Evolutionary conservation across 768 basidiomycete genomes (phyloP).

Genomic region (Tubosaeta brunneosetosa): DNA sequence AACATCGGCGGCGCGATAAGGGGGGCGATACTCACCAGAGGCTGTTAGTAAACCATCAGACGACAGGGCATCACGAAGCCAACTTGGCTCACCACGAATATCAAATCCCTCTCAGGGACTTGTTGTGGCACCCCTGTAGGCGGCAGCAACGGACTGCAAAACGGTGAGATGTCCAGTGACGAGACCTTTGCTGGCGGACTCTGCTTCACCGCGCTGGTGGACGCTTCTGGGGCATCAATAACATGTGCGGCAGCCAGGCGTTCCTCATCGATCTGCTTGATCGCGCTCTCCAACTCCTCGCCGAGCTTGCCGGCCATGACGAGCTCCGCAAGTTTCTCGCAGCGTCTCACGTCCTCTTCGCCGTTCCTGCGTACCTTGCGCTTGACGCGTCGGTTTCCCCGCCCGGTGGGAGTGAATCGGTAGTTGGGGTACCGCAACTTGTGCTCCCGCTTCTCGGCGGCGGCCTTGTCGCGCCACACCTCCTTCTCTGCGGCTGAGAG

Average conservation of each 20-base stretch:
- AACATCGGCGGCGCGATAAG: background rate
- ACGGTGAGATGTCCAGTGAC: conserved; percentile 16
- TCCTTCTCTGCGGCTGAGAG: conserved; percentile 48
- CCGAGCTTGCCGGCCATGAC: conserved; percentile 49
- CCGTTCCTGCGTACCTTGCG: conserved; percentile 52
- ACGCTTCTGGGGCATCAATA: background rate
- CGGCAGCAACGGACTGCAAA: conserved; percentile 30
- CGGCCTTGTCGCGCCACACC: conserved; percentile 48
- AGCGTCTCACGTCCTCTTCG: conserved; percentile 43
- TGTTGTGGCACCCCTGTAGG: conserved; percentile 8
- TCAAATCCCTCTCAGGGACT: background rate
- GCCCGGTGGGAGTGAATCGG: conserved; percentile 45
- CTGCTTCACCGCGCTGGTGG: background rate
- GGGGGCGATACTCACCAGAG: background rate
- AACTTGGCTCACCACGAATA: conserved; percentile 10
- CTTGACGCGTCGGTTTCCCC: conserved; percentile 42
- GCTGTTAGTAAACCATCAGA: conserved; percentile 8
- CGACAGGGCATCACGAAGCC: background rate
- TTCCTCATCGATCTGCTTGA: conserved; percentile 31
- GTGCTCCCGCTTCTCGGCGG: conserved; percentile 49
- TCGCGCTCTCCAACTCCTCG: conserved; percentile 42
- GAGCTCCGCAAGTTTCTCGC: conserved; percentile 46
- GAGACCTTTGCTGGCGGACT: background rate
- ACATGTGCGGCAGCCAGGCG: background rate
- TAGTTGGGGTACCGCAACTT: conserved; percentile 48